A percentile compares a stretch with the other conserved stretches of the same genome.
These are phyloP conservation scores for Cydonia oblonga DNA, from an alignment of 331 rosid genomes.

Conservation along the genomic window DNA sequence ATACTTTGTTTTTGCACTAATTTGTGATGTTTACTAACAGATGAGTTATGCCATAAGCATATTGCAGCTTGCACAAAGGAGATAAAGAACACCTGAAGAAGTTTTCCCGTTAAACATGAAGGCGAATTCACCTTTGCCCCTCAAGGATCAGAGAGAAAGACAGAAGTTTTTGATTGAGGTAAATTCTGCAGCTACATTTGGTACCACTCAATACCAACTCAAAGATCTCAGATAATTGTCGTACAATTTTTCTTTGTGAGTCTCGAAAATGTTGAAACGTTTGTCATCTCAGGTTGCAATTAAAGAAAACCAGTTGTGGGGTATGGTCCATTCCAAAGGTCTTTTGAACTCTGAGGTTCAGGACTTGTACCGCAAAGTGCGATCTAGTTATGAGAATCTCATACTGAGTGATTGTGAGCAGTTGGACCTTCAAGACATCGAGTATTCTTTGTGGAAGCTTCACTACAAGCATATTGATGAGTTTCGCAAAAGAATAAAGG, in stretches of 20 bases:
- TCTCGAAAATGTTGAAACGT: constrained; percentile 6
- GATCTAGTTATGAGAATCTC: constrained; percentile 53
- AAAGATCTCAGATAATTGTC: background rate
- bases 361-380: constrained; percentile 52
- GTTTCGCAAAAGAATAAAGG: constrained; percentile 71
- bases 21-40: constrained; percentile 1
- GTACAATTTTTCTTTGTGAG: background rate
- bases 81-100: constrained; percentile 16
- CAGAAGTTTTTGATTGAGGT: constrained; percentile 42
- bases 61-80: constrained; percentile 8
- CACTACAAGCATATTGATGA: constrained; percentile 92
- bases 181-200: constrained; percentile 15
- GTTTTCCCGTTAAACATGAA: constrained; percentile 25
- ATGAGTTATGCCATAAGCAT: background rate
- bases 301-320: constrained; percentile 59
- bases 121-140: constrained; percentile 13
- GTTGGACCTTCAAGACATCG: constrained; percentile 72
- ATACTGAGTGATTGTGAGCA: constrained; percentile 30
- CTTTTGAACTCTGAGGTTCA: constrained; percentile 46
- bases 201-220: background rate
- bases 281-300: constrained; percentile 40
- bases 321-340: constrained; percentile 63
- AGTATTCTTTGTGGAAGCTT: constrained; percentile 90
- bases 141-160: constrained; percentile 31
- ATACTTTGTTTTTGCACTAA: background rate